Base-by-base conservation (phyloP, 768 basidiomycete genomes). In the Paxillus involutus region DNA sequence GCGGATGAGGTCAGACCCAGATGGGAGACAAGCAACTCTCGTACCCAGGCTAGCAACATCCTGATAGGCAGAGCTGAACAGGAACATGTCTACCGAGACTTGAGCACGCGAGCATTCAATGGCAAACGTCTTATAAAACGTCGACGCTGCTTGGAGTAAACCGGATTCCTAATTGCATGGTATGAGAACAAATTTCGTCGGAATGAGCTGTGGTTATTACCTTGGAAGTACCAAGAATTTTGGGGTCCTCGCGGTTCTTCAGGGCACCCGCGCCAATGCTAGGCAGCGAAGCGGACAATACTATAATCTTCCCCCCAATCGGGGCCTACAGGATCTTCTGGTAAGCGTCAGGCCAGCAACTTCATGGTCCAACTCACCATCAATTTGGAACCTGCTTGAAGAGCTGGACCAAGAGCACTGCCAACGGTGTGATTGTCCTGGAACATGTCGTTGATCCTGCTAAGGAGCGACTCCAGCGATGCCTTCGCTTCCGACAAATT, bases 11-110 rank as follows among this genome's bases (percentile, higher is more conserved):
- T 19, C 30, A 37, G 19, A 26, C 32, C 50, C 29, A 19, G 44
- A 33, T 26, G 4, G 6, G 3, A 26, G 6, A 52, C 1, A 24
- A 7, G 50, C 4, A 10, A 53, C 16, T 4, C 21, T 29, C 47
- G 58, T 66, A 92, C 94, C 88, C 16, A 99, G 80, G 55, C 86
- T 94, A 1, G 97, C 94, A 42, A 98, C 93, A 72, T 98, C 97
- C 61, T 95, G 94, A 68, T 98, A 99, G 17, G 80, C 78, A 8
- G 93, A 80, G 60, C 91, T 91, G 77, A 98, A 98, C 53, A 99
- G 78, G 86, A 98, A 98, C 96, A 99, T 98, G 70, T 98, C 96
- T 54, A 98, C 96, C 0, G 94, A 93, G 43, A 99, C 92, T 71
- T 98, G 97, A 5, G 91, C 87, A 53, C 95, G 85, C 12, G 96